Conservation (phyloP, 176 grass and related monocot genomes). For the Raddia distichophylla region DNA sequence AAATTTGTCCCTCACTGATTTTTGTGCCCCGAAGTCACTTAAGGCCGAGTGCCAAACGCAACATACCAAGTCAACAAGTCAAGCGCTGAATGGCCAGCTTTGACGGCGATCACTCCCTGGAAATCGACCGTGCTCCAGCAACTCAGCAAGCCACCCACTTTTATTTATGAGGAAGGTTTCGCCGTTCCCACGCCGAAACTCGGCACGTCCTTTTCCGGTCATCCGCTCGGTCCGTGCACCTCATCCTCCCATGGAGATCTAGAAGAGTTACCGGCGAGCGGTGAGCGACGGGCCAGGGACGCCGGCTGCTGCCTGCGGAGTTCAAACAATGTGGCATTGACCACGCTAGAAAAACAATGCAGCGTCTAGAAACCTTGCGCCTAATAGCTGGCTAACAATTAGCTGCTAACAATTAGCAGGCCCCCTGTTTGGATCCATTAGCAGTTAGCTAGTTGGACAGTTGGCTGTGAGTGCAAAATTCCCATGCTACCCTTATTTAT, state of each 20-base stretch:
- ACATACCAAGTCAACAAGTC: not conserved
- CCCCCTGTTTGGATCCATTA: no score
- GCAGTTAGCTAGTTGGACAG: no score
- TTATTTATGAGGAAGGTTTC: not conserved
- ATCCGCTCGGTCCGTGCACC: not conserved
- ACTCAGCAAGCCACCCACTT: not conserved
- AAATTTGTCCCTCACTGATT: no score
- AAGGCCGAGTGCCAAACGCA: not conserved
- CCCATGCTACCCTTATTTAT: no score
- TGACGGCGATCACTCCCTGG: no score
- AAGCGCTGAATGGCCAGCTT: not conserved
- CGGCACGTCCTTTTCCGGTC: not conserved
- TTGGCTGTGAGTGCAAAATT: no score
- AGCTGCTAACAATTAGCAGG: no score
- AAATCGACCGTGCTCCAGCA: not conserved
- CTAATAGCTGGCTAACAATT: no score
- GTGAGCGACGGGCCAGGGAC: not conserved
- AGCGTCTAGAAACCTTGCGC: conserved; percentile 13
- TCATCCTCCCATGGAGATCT: not conserved
- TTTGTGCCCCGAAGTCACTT: no score
- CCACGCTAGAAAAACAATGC: not conserved
- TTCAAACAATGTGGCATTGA: not conserved
- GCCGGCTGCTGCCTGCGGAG: not conserved
- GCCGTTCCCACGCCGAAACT: not conserved
- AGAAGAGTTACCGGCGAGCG: not conserved